Evolutionary conservation across 2,329 filamentous ascomycete genomes (phyloP), one percentile per base, ranked within the genome.

Genomic region (Aureobasidium pullulans): DNA sequence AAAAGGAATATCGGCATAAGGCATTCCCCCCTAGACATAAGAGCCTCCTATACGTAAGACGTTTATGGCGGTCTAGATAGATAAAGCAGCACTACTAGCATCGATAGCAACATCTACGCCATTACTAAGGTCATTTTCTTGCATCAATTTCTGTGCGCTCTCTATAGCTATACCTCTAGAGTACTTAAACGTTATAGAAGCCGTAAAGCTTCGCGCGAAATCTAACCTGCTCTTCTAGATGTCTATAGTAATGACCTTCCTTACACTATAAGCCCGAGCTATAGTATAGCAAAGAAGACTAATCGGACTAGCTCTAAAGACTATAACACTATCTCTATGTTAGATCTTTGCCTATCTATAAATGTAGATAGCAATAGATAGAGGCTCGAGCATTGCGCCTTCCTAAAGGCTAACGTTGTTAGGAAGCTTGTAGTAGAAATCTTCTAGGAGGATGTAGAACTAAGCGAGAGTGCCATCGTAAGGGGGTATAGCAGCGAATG

Each of bases 401-500:
- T 23, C 23, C 23, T 23, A 2, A 1, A 23, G 23, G 23, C 23
- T 23, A 2, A 23, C 23, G 23, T 23, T 23, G 23, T 23, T 2
- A 23, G 23, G 23, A 23, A 23, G 23, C 23, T 23, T 23, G 23
- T 3, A 23, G 23, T 2, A 23, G 23, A 23, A 2, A 23, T 95
- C 90, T 64, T 87, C 83, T 1, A 91, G 89, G 4, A 92, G 81
- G 16, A 80, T 72, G 79, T 93, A 96, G 78, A 92, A 94, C 50
- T 89, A 87, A 0, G 91, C 86, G 57, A 97, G 79, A 1, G 92
- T 96, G 48, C 93, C 92, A 71, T 96, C 84, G 71, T 87, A 84
- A 2, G 93, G 93, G 16, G 93, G 93, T n/a, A 92, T 96, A 1
- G 92, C 92, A 23, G 91, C 91, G 71, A 97, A 97, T 32, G 77